Evolutionary conservation across 2,329 filamentous ascomycete genomes (phyloP).

Genomic region (Parasarocladium wereldwijsianum): DNA sequence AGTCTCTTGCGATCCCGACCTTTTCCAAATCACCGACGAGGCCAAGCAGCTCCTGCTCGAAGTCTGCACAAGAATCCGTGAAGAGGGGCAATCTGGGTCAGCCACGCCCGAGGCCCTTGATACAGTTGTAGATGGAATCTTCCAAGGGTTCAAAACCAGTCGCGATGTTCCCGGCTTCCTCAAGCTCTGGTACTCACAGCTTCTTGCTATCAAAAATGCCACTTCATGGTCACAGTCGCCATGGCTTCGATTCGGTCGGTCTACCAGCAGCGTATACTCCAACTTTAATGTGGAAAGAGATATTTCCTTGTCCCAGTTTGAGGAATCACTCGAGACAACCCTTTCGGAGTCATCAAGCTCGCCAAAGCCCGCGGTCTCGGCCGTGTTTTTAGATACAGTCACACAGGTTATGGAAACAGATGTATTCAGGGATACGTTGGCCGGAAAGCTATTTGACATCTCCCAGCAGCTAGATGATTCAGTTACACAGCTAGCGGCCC

Average conservation of each 20-base stretch:
- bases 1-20: constrained; percentile 30
- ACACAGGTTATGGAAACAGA: constrained; percentile 25
- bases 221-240: constrained; percentile 14
- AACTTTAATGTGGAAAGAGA: constrained; percentile 23
- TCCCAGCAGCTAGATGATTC: constrained; percentile 15
- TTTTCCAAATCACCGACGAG: constrained; percentile 26
- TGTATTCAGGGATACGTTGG: constrained; percentile 25
- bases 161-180: constrained; percentile 31
- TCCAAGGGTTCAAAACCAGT: constrained; percentile 26
- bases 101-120: constrained; percentile 11
- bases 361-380: constrained; percentile 27
- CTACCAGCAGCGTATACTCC: constrained; percentile 7
- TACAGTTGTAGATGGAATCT: constrained; percentile 25
- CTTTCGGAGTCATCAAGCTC: too few relatives aligned
- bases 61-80: constrained; percentile 21
- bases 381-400: constrained; percentile 26
- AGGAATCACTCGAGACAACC: constrained; percentile 25
- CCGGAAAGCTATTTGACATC: constrained; percentile 22
- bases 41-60: constrained; percentile 23
- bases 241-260: constrained; percentile 17
- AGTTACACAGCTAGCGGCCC: constrained; percentile 15
- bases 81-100: constrained; percentile 8
- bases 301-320: constrained; percentile 28
- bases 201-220: constrained; percentile 19
- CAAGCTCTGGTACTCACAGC: constrained; percentile 29